Conservation (phyloP, 768 basidiomycete species). For the Naganishia kalamii region DNA sequence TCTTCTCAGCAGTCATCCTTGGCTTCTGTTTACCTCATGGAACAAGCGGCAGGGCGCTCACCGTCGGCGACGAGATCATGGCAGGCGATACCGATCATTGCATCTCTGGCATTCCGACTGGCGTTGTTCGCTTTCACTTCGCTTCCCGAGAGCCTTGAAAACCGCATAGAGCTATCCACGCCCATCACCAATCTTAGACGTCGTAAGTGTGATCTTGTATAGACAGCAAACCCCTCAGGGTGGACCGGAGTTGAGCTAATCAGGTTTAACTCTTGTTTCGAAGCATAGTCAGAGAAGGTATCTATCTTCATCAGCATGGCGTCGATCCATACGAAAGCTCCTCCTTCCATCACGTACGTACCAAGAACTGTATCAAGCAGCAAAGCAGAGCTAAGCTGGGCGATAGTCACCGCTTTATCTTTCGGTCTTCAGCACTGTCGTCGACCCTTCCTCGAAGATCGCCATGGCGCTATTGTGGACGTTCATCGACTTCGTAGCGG, state of each 20-base stretch:
- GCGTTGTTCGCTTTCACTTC: conserved; percentile 53
- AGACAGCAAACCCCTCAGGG: conserved; percentile 7
- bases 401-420: conserved; percentile 75
- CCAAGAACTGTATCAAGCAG: not conserved
- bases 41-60: not conserved
- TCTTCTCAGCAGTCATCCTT: no score
- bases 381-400: not conserved
- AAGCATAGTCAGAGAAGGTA: conserved; percentile 73
- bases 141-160: conserved; percentile 54
- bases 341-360: conserved; percentile 71
- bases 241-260: conserved; percentile 22
- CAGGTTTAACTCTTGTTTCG: not conserved
- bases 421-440: conserved; percentile 67
- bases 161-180: conserved; percentile 71
- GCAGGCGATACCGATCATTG: not conserved
- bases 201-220: conserved; percentile 52
- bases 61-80: not conserved
- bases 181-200: conserved; percentile 72
- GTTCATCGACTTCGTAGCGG: conserved; percentile 59
- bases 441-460: conserved; percentile 52
- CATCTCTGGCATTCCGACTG: conserved; percentile 26
- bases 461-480: conserved; percentile 61
- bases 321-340: conserved; percentile 83
- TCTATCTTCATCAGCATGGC: conserved; percentile 70
- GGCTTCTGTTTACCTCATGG: not conserved